These are phyloP conservation scores for Alternaria infectoria DNA, from an alignment of 2,329 filamentous ascomycete species.

Conservation along the genomic window DNA sequence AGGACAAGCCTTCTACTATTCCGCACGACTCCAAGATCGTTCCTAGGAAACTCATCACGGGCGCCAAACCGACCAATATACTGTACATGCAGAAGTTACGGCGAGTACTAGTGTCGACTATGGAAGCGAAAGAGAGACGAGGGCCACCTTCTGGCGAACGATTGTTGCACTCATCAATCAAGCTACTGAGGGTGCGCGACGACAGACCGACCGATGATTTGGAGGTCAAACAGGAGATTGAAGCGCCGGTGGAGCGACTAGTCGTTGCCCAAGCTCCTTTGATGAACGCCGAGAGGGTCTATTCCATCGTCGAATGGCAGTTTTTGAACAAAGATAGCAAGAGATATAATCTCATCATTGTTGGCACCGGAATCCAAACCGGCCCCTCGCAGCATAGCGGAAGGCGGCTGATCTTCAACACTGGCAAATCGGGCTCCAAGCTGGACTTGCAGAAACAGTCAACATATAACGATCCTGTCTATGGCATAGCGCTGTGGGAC, in stretches of 20 bases:
- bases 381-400: constrained; percentile 29
- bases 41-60: constrained; percentile 35
- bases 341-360: constrained; percentile 67
- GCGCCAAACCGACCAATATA: constrained; percentile 42
- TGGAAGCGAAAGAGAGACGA: constrained; percentile 42
- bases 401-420: constrained; percentile 38
- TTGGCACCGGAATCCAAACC: constrained; percentile 55
- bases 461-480: constrained; percentile 38
- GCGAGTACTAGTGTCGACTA: constrained; percentile 58
- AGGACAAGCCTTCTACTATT: not conserved
- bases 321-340: constrained; percentile 61
- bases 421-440: constrained; percentile 52
- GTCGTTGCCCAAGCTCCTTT: constrained; percentile 63
- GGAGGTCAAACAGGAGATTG: constrained; percentile 33
- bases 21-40: constrained; percentile 21
- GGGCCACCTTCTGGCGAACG: constrained; percentile 41
- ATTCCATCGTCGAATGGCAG: constrained; percentile 69
- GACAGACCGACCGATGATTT: constrained; percentile 20
- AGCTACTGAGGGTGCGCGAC: constrained; percentile 32
- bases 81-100: constrained; percentile 54
- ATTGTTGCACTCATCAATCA: constrained; percentile 45
- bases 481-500: constrained; percentile 38
- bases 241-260: constrained; percentile 43
- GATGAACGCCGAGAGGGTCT: constrained; percentile 63
- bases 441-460: constrained; percentile 56